Conservation (phyloP, 1,139 yeast genomes). For the Saccharomyces pastorianus region DNA sequence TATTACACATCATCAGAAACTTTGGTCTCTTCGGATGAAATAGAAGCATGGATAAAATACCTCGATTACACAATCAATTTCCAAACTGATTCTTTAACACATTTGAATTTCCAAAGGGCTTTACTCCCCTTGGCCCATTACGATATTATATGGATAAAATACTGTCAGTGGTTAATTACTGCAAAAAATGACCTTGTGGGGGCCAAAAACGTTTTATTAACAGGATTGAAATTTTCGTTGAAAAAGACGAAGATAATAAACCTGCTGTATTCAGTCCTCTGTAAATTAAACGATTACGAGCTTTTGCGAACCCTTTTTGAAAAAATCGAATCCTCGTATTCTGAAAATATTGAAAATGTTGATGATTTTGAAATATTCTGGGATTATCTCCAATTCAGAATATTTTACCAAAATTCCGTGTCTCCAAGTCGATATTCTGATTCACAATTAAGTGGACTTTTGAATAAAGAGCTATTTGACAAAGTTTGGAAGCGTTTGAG, state of each 20-base stretch:
- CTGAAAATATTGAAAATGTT: conserved; percentile 13
- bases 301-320: conserved; percentile 12
- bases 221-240: conserved; percentile 17
- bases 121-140: conserved; percentile 26
- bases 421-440: conserved; percentile 18
- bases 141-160: conserved; percentile 28
- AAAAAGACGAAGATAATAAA: conserved; percentile 22
- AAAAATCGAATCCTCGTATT: conserved; percentile 11
- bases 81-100: conserved; percentile 15
- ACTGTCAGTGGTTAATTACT: conserved; percentile 26
- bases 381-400: conserved; percentile 24
- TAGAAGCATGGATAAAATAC: conserved; percentile 25
- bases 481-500: conserved; percentile 17
- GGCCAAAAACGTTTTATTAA: conserved; percentile 21
- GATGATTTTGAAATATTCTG: conserved; percentile 26
- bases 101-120: conserved; percentile 29
- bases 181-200: conserved; percentile 16
- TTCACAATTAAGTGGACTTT: conserved; percentile 2
- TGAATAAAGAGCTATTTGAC: conserved; percentile 13
- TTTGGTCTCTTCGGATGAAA: conserved; percentile 19
- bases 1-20: conserved; percentile 25
- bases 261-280: conserved; percentile 16
- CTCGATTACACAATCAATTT: conserved; percentile 23
- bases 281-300: conserved; percentile 20
- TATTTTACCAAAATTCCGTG: conserved; percentile 14